These are phyloP conservation scores for Cryptococcus sp. DNA, from an alignment of 1,284 basidiomycete species.

Conservation along the genomic window DNA sequence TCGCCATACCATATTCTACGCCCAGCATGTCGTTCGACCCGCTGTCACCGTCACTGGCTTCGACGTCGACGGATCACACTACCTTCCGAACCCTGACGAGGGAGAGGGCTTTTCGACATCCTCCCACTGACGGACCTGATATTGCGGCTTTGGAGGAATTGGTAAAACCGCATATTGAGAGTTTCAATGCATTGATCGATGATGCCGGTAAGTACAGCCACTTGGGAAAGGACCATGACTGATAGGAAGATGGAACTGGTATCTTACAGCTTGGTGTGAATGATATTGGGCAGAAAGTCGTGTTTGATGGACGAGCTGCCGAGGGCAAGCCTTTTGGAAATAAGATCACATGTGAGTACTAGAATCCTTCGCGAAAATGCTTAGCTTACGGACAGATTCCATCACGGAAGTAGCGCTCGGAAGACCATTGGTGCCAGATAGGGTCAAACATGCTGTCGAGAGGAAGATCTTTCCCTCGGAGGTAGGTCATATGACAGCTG, in stretches of 20 bases:
- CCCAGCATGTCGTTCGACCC: conserved; percentile 31
- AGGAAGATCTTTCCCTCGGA: conserved; percentile 83
- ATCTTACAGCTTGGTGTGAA: conserved; percentile 73
- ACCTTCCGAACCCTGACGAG: conserved; percentile 79
- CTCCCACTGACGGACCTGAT: conserved; percentile 64
- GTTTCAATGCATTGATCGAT: conserved; percentile 93
- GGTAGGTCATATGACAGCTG: conserved; percentile 51
- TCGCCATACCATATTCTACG: neutral
- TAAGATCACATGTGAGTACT: conserved; percentile 66
- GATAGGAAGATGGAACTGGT: conserved; percentile 56
- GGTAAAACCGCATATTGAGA: conserved; percentile 88
- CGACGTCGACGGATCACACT: conserved; percentile 27
- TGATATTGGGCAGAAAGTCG: conserved; percentile 83
- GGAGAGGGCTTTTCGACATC: conserved; percentile 76
- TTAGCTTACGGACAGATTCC: conserved; percentile 60
- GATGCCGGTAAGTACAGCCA: conserved; percentile 56
- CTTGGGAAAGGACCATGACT: neutral
- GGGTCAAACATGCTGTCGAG: conserved; percentile 69
- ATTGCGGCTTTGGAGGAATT: conserved; percentile 88
- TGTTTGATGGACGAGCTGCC: conserved; percentile 78
- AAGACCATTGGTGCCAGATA: conserved; percentile 82
- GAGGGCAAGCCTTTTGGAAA: conserved; percentile 67
- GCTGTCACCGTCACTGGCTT: conserved; percentile 36
- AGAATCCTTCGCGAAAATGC: neutral
- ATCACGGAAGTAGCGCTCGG: conserved; percentile 82